Conservation (phyloP, 331 rosid genomes). For the Rosa hybrid region DNA sequence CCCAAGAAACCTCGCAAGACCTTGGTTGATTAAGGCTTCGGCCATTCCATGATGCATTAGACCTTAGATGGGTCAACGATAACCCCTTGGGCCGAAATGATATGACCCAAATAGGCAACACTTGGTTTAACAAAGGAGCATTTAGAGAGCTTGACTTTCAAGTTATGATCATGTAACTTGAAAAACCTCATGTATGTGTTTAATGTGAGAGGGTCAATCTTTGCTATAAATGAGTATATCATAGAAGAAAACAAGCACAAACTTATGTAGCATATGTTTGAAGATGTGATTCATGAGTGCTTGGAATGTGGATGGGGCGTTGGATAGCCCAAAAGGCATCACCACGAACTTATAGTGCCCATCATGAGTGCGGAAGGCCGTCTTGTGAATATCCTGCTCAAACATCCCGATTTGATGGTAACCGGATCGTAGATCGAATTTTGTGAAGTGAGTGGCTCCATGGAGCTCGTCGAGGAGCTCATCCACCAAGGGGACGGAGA, state of each 20-base stretch:
- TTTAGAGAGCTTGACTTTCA: too few species aligned
- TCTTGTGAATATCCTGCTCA: background rate
- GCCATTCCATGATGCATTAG: too few species aligned
- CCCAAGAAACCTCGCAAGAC: background rate
- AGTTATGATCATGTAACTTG: too few species aligned
- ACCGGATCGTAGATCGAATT: background rate
- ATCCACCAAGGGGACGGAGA: background rate
- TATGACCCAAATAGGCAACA: too few species aligned
- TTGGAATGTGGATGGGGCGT: background rate
- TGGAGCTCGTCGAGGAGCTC: background rate
- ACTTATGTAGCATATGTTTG: rapidly evolving
- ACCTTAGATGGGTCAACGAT: too few species aligned
- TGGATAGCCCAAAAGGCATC: background rate
- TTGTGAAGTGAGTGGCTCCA: background rate
- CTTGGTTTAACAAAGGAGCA: too few species aligned
- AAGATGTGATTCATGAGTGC: background rate
- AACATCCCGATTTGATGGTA: background rate
- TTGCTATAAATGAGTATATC: too few species aligned
- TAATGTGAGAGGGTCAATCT: background rate
- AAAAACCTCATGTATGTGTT: too few species aligned
- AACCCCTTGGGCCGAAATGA: too few species aligned
- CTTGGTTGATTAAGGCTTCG: too few species aligned
- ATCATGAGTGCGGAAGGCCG: too few species aligned
- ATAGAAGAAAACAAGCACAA: too few species aligned
- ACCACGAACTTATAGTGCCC: background rate